Base-by-base conservation (phyloP, 768 basidiomycete genomes). In the Lactarius hatsudake region DNA sequence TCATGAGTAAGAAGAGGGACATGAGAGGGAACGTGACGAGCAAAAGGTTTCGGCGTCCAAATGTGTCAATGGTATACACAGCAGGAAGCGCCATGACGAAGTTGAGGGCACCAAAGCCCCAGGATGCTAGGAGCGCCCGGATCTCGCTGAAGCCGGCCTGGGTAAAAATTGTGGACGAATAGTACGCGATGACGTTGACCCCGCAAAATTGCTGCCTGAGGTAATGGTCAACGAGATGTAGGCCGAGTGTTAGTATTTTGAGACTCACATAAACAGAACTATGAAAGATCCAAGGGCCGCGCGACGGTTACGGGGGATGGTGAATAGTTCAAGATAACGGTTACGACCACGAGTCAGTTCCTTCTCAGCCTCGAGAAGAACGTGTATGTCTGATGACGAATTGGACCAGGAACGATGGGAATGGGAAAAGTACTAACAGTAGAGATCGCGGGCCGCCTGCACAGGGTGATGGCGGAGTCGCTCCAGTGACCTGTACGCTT, bases 391-490 rank as follows among this genome's bases (percentile, higher is more conserved):
- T 80, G 63, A 13, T 36, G 45, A 53, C 30, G 30, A 26, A 30
- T 67, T 3, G 26, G 56, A 26, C 20, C 32, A 18, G 23, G 59
- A 28, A 23, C 2, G 32, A 55, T 30, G 34, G 36, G 18, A 34
- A 36, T 26, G 34, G 48, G 43, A 38, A 20, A 26, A 57, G 1
- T 8, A 73, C 76, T 48, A 32, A 78, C 75, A 93, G 79, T 87
- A 93, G 53, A 89, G 76, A 70, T 95, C 93, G 12, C 92, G 83
- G 0, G 93, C 55, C 10, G 93, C 93, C 71, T 93, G 89, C 10
- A 94, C 77, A 17, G 81, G 82, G 68, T n/a, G 85, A 73, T 86
- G 83, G 53, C 93, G 85, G 8, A 95, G 83, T 36, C 89, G 86
- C 62, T 77, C 77, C 62, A 94, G 84, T 2, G 78, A 76, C 5